Conservation (phyloP, 2,329 filamentous ascomycete species). For the Aureobasidium sp. region DNA sequence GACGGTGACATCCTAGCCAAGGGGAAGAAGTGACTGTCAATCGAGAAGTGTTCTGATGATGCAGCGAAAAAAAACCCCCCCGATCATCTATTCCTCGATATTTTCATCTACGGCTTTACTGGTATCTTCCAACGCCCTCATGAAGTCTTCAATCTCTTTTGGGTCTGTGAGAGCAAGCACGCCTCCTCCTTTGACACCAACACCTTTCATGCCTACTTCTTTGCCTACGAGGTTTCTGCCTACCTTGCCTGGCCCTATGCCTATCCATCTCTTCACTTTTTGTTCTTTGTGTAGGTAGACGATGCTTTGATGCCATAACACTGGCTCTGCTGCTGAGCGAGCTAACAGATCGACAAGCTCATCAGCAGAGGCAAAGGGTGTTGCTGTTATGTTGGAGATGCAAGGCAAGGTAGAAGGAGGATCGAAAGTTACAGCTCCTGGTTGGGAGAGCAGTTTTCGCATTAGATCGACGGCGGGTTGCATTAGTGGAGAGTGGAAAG, state of each 20-base stretch:
- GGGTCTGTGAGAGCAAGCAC: slow-evolving; percentile 89
- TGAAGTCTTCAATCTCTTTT: slow-evolving; percentile 43
- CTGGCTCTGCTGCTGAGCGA: slow-evolving; percentile 80
- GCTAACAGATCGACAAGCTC: slow-evolving; percentile 75
- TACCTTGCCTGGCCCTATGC: slow-evolving; percentile 89
- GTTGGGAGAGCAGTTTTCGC: slow-evolving; percentile 53
- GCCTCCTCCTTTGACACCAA: slow-evolving; percentile 71
- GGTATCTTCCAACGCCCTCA: slow-evolving; percentile 42
- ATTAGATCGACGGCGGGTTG: slow-evolving; percentile 71
- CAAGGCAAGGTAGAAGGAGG: slow-evolving; percentile 64
- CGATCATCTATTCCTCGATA: background rate
- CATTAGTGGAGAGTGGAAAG: slow-evolving; percentile 92
- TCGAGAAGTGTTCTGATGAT: too few relatives aligned
- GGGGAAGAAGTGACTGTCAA: too few relatives aligned
- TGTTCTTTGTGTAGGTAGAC: slow-evolving; percentile 79
- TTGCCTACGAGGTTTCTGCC: slow-evolving; percentile 90
- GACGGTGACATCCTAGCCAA: too few relatives aligned
- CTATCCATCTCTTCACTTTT: slow-evolving; percentile 77
- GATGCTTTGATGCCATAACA: slow-evolving; percentile 91
- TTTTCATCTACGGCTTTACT: slow-evolving; percentile 32
- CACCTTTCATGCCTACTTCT: slow-evolving; percentile 81
- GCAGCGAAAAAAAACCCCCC: too few relatives aligned
- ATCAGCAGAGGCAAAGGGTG: slow-evolving; percentile 65
- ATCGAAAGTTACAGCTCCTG: slow-evolving; percentile 56
- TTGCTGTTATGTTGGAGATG: slow-evolving; percentile 77